A percentile compares a stretch with the other conserved stretches of the same genome.
These are phyloP conservation scores for Pseudonitzschia multiseries DNA, from an alignment of 108 stramenopile genomes.

Conservation along the genomic window DNA sequence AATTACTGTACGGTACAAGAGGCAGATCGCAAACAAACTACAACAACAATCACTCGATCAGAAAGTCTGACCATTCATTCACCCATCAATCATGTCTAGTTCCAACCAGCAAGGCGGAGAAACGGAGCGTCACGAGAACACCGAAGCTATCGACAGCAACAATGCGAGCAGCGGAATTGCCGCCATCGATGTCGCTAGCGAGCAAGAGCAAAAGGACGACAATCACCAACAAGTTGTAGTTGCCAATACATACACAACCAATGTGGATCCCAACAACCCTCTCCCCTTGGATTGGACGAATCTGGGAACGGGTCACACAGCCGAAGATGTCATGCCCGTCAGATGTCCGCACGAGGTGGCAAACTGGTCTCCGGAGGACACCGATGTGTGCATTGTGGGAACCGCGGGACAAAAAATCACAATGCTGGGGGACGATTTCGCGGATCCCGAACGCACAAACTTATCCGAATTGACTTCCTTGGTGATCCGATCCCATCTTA, in stretches of 20 bases:
- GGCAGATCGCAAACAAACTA: not conserved
- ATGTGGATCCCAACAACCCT: constrained; percentile 7
- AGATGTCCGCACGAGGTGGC: constrained; percentile 80
- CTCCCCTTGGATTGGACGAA: constrained; percentile 73
- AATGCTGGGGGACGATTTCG: constrained; percentile 58
- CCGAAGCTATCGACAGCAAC: not conserved
- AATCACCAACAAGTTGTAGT: not conserved
- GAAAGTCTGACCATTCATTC: not conserved
- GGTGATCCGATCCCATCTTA: constrained; percentile 75
- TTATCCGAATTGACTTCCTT: constrained; percentile 45
- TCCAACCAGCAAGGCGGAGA: not conserved
- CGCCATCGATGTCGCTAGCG: not conserved
- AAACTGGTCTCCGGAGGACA: constrained; percentile 42
- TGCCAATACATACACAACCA: constrained; percentile 12
- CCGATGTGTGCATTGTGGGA: constrained; percentile 71
- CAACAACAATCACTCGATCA: not conserved
- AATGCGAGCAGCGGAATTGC: not conserved
- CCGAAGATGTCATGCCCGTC: constrained; percentile 29
- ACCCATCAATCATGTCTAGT: not conserved
- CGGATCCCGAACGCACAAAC: constrained; percentile 28
- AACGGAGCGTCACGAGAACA: not conserved
- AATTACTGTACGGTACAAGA: not conserved
- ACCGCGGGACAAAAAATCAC: constrained; percentile 89
- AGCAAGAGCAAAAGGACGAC: not conserved
- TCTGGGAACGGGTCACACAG: constrained; percentile 24